Evolutionary conservation across 2,329 filamentous ascomycete genomes (phyloP), one percentile per base, ranked within the genome.

Genomic region (Fusarium hostae): DNA sequence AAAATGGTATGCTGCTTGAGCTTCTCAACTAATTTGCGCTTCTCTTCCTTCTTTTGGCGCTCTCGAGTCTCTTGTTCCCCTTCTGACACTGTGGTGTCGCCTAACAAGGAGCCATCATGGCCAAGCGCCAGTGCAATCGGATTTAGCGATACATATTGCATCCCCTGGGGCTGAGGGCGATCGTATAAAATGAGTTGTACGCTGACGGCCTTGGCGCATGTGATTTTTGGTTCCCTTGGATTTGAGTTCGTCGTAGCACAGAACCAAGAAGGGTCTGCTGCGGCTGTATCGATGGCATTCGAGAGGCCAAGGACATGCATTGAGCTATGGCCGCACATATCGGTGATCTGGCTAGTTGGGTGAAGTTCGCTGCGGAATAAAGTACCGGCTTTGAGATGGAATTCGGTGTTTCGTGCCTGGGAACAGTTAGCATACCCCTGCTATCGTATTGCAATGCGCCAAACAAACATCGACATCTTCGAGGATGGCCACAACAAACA

Each of bases 121-220:
- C 88, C 93, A 18, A 99, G 84, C 1, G 94, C 94, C 44, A 99
- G 86, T 1, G 94, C 91, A 56, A 99, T 98, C 0, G 96, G 95
- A 32, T 90, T 89, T 24, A 98, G 85, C 2, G 96, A 99, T 75
- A 98, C 92, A 81, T 98, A 99, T 81, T 99, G 95, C 96, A 99
- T 98, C 60, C 91, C 89, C 35, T 88, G 90, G 1, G 96, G 95
- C 62, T 92, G 88, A 2, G 96, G 96, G 50, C 95, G 88, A 76
- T 97, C 91, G 81, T 97, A 99, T 63, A 97, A 86, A 63, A 98
- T 92, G 47, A 98, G 88, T 79, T 99, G 96, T 48, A 97, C 89
- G 48, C 91, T 94, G 24, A 92, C 86, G 9, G 90, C 89, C 68
- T 88, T 88, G 51, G 90, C 87, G 63, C 93, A 97, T 62, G 89